A percentile compares a stretch with the other conserved stretches of the same genome.
phyloP scores from a whole-genome alignment of 108 stramenopile species.

The Hondaea fermentalgiana region DNA sequence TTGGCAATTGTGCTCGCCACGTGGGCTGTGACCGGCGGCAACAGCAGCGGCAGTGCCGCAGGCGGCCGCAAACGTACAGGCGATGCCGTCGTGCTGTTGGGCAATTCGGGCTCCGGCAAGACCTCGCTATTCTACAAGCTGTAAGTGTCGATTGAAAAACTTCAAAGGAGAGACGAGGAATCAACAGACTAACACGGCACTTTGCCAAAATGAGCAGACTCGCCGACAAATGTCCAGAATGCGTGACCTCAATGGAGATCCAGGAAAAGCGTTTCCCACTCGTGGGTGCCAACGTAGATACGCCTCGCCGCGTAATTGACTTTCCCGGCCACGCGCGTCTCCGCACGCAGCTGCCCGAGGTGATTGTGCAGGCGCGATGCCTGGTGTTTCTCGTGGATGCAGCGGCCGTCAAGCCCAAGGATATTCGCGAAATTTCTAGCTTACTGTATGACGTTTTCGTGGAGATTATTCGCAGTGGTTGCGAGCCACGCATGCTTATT shows the following conservation, averaged over 20 bases:
- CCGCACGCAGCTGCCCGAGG: background rate
- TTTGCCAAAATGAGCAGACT: background rate
- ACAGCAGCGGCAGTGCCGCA: background rate
- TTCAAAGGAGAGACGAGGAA: background rate
- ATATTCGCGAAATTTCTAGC: background rate
- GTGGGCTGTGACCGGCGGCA: background rate
- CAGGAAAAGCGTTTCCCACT: background rate
- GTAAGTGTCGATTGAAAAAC: background rate
- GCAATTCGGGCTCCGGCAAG: background rate
- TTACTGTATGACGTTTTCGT: constrained; percentile 1
- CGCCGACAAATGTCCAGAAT: background rate
- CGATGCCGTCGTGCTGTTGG: background rate
- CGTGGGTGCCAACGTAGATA: background rate
- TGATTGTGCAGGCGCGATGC: background rate
- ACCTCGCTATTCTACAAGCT: background rate
- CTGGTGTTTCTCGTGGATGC: background rate
- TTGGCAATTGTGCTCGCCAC: background rate
- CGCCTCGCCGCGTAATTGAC: background rate
- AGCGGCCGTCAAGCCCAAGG: background rate
- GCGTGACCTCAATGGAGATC: background rate
- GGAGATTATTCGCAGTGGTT: background rate
- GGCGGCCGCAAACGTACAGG: background rate
- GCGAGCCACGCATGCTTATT: background rate
- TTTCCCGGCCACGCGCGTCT: constrained; percentile 2
- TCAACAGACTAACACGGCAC: background rate